Conservation (phyloP, 1,284 basidiomycete species). For the Ustilago cynodontis region DNA sequence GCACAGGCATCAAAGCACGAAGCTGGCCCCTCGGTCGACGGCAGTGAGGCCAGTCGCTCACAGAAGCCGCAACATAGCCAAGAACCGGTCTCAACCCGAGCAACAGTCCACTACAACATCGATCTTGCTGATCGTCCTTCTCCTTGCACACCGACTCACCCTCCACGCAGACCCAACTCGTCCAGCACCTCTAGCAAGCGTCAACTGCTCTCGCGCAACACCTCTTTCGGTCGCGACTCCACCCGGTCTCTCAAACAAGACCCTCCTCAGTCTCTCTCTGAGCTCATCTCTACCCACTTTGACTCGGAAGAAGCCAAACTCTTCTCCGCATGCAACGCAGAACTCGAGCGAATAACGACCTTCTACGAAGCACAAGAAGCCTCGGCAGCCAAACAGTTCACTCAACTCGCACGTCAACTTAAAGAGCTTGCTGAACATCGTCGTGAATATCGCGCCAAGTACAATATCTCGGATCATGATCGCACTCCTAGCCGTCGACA, state of each 20-base stretch:
- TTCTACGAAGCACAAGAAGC: slow-evolving; percentile 83
- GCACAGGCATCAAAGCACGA: slow-evolving; percentile 8
- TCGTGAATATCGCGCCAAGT: slow-evolving; percentile 56
- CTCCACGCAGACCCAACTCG: slow-evolving; percentile 15
- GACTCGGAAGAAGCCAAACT: slow-evolving; percentile 81
- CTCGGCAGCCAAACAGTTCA: slow-evolving; percentile 76
- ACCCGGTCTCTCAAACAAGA: slow-evolving; percentile 26
- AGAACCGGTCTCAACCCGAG: not conserved
- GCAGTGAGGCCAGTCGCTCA: not conserved
- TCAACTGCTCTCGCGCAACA: slow-evolving; percentile 14
- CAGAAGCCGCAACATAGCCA: not conserved
- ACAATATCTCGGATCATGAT: slow-evolving; percentile 34
- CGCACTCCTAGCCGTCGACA: slow-evolving; percentile 14
- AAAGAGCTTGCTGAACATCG: slow-evolving; percentile 65
- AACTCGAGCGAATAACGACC: slow-evolving; percentile 54
- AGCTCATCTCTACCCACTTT: slow-evolving; percentile 72
- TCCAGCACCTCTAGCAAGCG: slow-evolving; percentile 16
- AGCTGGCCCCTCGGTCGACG: not conserved
- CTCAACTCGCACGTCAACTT: slow-evolving; percentile 79
- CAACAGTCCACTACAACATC: slow-evolving; percentile 15
- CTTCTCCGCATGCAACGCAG: slow-evolving; percentile 55
- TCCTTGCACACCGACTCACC: not conserved
- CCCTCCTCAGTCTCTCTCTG: slow-evolving; percentile 26
- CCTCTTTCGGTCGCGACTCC: slow-evolving; percentile 20
- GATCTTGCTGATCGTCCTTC: not conserved